Evolutionary conservation across 257 asterid species (phyloP).

Genomic region (Solanum ossicruentum): DNA sequence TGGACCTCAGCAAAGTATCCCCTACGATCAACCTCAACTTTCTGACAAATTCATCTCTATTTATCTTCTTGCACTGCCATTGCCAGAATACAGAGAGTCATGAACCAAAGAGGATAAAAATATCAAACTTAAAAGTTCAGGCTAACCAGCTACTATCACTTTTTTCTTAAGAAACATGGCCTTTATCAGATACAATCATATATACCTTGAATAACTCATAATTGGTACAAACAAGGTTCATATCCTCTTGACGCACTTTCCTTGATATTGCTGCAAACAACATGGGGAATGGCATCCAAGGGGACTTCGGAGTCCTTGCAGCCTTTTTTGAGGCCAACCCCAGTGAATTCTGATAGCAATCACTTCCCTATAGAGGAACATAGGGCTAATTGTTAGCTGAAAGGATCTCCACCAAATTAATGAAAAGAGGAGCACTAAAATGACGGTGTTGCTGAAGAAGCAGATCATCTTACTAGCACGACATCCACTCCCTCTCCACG

Average conservation of each 20-base stretch:
- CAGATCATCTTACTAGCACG: not conserved
- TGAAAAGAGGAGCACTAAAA: not conserved
- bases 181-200: not conserved
- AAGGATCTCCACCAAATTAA: not conserved
- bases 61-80: conserved; percentile 46
- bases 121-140: not conserved
- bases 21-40: conserved; percentile 67
- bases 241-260: conserved; percentile 35
- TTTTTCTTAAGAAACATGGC: not conserved
- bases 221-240: conserved; percentile 39
- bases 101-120: not conserved
- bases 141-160: not conserved
- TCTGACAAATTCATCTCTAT: conserved; percentile 50
- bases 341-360: conserved; percentile 7
- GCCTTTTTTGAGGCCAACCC: conserved; percentile 12
- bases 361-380: conserved; percentile 21
- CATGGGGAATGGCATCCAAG: conserved; percentile 77
- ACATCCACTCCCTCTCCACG: not conserved
- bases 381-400: not conserved
- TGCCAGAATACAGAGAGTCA: not conserved
- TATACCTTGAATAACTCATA: conserved; percentile 55
- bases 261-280: conserved; percentile 59
- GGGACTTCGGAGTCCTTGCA: conserved; percentile 54
- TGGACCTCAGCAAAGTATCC: conserved; percentile 49
- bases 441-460: not conserved